phyloP scores from a whole-genome alignment of 2,329 filamentous ascomycete species.

The Cercospora zeae-maydis region DNA sequence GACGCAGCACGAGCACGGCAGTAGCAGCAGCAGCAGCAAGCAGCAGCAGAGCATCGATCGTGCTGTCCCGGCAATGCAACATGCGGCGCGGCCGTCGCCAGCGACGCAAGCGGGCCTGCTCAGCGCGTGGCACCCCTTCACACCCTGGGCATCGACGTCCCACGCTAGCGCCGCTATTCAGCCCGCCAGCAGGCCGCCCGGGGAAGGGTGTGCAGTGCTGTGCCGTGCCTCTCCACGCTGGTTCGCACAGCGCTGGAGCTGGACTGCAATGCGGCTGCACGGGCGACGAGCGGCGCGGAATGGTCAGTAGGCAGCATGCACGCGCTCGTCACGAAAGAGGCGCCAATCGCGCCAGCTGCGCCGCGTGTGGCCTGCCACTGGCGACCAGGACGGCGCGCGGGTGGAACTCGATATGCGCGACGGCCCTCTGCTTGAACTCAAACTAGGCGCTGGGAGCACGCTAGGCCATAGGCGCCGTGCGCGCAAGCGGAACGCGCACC shows the following conservation, averaged over 20 bases:
- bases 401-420: conserved; percentile 6
- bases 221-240: not conserved
- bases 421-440: conserved; percentile 14
- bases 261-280: not conserved
- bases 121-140: conserved; percentile 7
- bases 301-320: conserved; percentile 9
- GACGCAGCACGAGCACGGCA: not conserved
- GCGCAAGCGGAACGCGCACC: conserved; percentile 18
- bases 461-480: conserved; percentile 15
- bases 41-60: not conserved
- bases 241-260: no score
- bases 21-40: not conserved
- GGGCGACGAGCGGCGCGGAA: not conserved
- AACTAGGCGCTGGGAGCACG: conserved; percentile 12
- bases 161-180: conserved; percentile 8
- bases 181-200: not conserved
- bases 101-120: not conserved
- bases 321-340: conserved; percentile 13
- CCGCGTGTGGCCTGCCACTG: conserved; percentile 4
- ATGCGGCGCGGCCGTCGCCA: not conserved
- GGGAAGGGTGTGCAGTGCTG: not conserved
- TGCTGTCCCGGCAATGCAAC: not conserved
- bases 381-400: conserved; percentile 4
- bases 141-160: conserved; percentile 8
- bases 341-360: conserved; percentile 15